phyloP scores from a whole-genome alignment of 2,329 filamentous ascomycete species.

The Fusarium abutilonis region DNA sequence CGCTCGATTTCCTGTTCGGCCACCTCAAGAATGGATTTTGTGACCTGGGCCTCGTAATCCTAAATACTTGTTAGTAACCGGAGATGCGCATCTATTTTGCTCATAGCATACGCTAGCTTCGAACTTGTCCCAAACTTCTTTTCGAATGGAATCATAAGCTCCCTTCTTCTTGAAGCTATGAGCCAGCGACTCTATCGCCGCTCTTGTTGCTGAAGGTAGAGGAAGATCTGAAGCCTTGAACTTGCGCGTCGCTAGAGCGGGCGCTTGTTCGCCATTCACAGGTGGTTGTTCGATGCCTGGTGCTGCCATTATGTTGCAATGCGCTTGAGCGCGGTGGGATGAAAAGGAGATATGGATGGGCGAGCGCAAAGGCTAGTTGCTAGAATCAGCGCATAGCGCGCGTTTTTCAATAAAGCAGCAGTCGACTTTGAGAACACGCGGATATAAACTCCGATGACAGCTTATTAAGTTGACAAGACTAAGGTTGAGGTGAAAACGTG shows the following conservation, averaged over 20 bases:
- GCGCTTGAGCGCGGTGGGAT: constrained; percentile 12
- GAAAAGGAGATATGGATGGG: constrained; percentile 18
- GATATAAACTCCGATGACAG: not conserved
- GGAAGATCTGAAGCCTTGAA: constrained; percentile 81
- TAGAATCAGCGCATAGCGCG: constrained; percentile 34
- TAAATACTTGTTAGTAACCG: constrained; percentile 47
- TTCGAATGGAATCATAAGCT: constrained; percentile 80
- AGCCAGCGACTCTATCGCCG: constrained; percentile 78
- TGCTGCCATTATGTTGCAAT: constrained; percentile 32
- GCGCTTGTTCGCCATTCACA: constrained; percentile 27
- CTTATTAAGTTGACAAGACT: constrained; percentile 13
- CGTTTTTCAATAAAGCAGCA: not conserved
- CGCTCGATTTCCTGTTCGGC: constrained; percentile 79
- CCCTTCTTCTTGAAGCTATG: constrained; percentile 88
- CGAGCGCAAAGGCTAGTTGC: constrained; percentile 23
- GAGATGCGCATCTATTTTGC: constrained; percentile 35
- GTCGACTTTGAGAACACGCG: not conserved
- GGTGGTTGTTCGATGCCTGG: constrained; percentile 40
- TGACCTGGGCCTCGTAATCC: constrained; percentile 76
- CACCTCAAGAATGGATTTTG: constrained; percentile 72
- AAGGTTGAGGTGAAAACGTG: constrained; percentile 1
- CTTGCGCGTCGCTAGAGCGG: constrained; percentile 53
- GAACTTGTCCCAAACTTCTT: constrained; percentile 80
- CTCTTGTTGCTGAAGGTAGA: constrained; percentile 75
- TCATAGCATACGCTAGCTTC: constrained; percentile 67